Conservation (phyloP, 2,329 filamentous ascomycete genomes). For the Cladosporium sp. region DNA sequence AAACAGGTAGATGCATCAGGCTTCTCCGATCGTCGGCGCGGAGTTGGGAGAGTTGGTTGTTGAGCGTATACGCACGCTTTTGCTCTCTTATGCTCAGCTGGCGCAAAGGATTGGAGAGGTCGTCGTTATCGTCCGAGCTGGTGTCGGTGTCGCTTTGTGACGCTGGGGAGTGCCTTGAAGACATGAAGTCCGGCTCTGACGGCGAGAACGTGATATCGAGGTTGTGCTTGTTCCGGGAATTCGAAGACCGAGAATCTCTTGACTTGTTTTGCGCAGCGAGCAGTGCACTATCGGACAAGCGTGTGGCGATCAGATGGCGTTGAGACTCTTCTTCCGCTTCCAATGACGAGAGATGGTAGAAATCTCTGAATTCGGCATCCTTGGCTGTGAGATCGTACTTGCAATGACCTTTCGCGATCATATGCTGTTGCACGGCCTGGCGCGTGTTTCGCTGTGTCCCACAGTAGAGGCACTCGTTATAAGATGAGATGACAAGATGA, state of each 20-base stretch:
- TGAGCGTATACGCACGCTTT: constrained; percentile 1
- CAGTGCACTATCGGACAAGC: neutral
- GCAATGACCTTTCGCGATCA: constrained; percentile 53
- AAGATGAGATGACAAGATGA: constrained; percentile 50
- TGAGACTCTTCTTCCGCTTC: constrained; percentile 1
- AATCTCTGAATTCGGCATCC: constrained; percentile 14
- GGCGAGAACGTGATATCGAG: neutral
- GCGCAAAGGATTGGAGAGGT: neutral
- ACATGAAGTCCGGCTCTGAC: neutral
- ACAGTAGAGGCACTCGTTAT: constrained; percentile 55
- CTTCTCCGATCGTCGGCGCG: constrained; percentile 15
- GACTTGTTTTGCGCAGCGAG: neutral
- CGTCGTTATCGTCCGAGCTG: neutral
- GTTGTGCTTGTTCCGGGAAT: neutral
- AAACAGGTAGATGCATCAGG: constrained; percentile 15
- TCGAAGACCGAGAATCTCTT: neutral
- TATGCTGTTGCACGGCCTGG: constrained; percentile 54
- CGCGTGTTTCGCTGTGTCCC: constrained; percentile 45
- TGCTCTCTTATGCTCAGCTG: constrained; percentile 15
- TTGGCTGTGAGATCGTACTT: constrained; percentile 20
- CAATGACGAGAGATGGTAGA: constrained; percentile 15
- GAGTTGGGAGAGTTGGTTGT: constrained; percentile 10
- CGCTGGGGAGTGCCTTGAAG: neutral
- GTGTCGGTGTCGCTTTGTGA: neutral
- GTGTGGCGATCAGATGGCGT: neutral